Percentiles rank a stretch among this genome's conserved stretches.
These are phyloP conservation scores for Geranium brycei DNA, from an alignment of 345 rosid species.

Conservation along the genomic window DNA sequence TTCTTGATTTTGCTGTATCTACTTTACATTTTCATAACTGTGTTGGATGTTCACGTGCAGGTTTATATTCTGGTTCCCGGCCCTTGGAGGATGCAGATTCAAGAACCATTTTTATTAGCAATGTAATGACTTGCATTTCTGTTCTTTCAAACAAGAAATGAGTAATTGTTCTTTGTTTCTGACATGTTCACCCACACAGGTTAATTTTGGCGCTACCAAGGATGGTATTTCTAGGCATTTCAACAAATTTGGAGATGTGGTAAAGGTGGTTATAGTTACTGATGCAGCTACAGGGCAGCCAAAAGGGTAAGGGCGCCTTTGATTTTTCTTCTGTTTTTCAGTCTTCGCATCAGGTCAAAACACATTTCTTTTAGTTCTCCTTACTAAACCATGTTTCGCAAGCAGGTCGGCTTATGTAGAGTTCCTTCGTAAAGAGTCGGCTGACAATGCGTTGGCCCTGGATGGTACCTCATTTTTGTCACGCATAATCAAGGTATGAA, in stretches of 20 bases:
- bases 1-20: neutral
- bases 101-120: conserved; percentile 80
- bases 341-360: neutral
- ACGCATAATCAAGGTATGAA: conserved; percentile 72
- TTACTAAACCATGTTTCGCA: conserved; percentile 3
- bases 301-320: conserved; percentile 47
- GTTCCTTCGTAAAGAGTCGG: conserved; percentile 71
- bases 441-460: conserved; percentile 69
- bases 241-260: conserved; percentile 81
- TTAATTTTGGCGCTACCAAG: conserved; percentile 91
- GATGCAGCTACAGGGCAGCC: conserved; percentile 92
- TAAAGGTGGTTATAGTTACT: conserved; percentile 70
- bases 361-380: neutral
- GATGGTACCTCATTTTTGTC: conserved; percentile 92
- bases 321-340: neutral
- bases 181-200: conserved; percentile 33
- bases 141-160: neutral
- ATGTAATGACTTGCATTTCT: conserved; percentile 37
- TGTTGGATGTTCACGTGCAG: neutral
- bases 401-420: conserved; percentile 90
- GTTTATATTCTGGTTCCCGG: conserved; percentile 27
- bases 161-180: conserved; percentile 7
- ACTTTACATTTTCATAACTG: neutral
- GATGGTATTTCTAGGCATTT: conserved; percentile 85
- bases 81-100: conserved; percentile 74